Conservation (phyloP, 1,284 basidiomycete species). For the Boletellus deceptivus region DNA sequence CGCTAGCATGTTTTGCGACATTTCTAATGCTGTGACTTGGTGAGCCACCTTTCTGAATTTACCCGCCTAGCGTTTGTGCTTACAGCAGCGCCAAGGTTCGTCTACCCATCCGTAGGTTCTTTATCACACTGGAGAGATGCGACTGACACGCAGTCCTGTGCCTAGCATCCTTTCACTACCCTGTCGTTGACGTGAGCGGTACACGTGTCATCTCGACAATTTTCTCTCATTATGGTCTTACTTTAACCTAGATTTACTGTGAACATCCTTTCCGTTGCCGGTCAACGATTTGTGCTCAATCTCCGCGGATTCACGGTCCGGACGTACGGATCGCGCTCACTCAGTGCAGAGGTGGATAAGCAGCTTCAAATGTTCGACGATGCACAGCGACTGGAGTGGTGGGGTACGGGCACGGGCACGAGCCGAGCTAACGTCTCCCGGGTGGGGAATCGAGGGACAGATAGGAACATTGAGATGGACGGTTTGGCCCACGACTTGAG, state of each 20-base stretch:
- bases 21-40: background rate
- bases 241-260: background rate
- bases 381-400: background rate
- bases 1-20: background rate
- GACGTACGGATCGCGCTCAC: background rate
- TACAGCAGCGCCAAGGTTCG: too few species aligned
- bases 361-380: background rate
- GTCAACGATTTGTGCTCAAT: background rate
- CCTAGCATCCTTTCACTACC: too few species aligned
- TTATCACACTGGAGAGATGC: too few species aligned
- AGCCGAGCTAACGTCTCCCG: too few species aligned
- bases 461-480: too few species aligned
- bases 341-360: background rate
- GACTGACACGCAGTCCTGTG: too few species aligned
- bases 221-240: background rate
- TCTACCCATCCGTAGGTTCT: too few species aligned
- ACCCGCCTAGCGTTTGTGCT: too few species aligned
- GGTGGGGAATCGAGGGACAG: too few species aligned
- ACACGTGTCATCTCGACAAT: background rate
- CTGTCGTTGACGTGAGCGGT: background rate
- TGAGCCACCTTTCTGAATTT: background rate
- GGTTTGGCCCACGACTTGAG: too few species aligned
- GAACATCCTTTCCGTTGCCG: background rate
- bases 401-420: background rate
- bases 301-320: background rate